These are phyloP conservation scores for Trichoderma parareesei DNA, from an alignment of 495 filamentous ascomycete species.

Conservation along the genomic window DNA sequence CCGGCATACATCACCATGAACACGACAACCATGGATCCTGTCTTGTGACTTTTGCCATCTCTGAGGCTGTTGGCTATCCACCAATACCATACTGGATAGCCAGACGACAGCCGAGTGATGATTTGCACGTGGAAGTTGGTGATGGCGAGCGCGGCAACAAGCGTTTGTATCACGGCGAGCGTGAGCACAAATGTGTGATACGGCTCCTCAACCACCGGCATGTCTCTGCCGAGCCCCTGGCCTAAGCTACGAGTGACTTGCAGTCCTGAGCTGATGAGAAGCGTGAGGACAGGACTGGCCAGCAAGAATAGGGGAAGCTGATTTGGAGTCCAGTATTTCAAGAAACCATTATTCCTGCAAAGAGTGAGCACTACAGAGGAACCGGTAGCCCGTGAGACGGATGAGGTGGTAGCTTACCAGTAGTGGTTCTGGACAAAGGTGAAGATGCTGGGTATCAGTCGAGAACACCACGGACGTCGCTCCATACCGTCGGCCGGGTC, in stretches of 20 bases:
- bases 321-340: conserved; percentile 81
- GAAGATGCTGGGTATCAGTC: conserved; percentile 73
- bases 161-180: conserved; percentile 62
- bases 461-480: conserved; percentile 65
- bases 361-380: conserved; percentile 13
- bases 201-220: background rate
- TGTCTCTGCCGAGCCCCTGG: background rate
- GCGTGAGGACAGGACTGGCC: conserved; percentile 66
- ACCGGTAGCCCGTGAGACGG: background rate
- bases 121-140: conserved; percentile 89
- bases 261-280: conserved; percentile 37
- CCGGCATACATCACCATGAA: conserved; percentile 75
- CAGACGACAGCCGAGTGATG: conserved; percentile 79
- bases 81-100: conserved; percentile 86
- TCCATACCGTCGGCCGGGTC: conserved; percentile 17
- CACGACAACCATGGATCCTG: conserved; percentile 25
- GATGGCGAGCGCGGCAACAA: conserved; percentile 62
- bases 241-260: background rate
- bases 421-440: conserved; percentile 81
- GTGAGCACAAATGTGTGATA: conserved; percentile 30
- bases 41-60: conserved; percentile 19
- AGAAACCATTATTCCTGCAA: conserved; percentile 71
- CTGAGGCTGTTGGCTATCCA: conserved; percentile 49
- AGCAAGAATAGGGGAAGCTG: conserved; percentile 86
- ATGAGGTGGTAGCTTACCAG: conserved; percentile 54